These are phyloP conservation scores for Tuber calosporum DNA, from an alignment of 495 filamentous ascomycete genomes.

Conservation along the genomic window DNA sequence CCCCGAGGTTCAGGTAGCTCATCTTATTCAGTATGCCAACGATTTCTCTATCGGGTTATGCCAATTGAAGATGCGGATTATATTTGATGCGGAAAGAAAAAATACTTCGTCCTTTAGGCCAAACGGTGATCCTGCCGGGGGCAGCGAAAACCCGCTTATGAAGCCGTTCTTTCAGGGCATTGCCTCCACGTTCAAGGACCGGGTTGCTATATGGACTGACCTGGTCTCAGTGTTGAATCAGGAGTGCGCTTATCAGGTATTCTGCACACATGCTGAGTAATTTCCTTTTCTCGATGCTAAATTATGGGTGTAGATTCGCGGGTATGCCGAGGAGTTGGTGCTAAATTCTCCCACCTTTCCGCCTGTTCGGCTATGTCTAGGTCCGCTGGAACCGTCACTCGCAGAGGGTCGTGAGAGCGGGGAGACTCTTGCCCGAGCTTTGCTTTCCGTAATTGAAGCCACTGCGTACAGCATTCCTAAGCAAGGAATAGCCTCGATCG, in stretches of 20 bases:
- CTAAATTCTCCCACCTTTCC: slow-evolving; percentile 34
- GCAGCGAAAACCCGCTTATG: slow-evolving; percentile 32
- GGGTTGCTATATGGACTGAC: slow-evolving; percentile 38
- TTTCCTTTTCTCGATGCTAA: background rate
- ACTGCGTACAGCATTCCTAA: slow-evolving; percentile 40
- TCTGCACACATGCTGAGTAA: background rate
- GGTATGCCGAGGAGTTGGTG: slow-evolving; percentile 39
- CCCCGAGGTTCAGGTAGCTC: slow-evolving; percentile 38
- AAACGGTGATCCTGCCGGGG: slow-evolving; percentile 5
- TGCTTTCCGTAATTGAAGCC: slow-evolving; percentile 43
- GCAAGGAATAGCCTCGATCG: slow-evolving; percentile 18
- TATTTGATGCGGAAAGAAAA: slow-evolving; percentile 34
- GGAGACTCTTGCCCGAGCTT: slow-evolving; percentile 33
- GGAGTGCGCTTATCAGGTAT: slow-evolving; percentile 30
- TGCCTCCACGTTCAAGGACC: slow-evolving; percentile 33
- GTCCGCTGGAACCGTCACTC: slow-evolving; percentile 26
- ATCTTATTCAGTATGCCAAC: slow-evolving; percentile 38
- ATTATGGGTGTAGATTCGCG: slow-evolving; percentile 19
- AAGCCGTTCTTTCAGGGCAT: slow-evolving; percentile 38
- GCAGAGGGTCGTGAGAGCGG: slow-evolving; percentile 32
- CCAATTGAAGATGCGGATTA: slow-evolving; percentile 42
- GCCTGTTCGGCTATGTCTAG: slow-evolving; percentile 21
- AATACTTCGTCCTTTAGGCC: slow-evolving; percentile 8
- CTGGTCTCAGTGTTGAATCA: slow-evolving; percentile 38
- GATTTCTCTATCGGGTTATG: slow-evolving; percentile 41